Conservation (phyloP, 371 early-diverging fungal genomes). For the Rhizopus microsporus region DNA sequence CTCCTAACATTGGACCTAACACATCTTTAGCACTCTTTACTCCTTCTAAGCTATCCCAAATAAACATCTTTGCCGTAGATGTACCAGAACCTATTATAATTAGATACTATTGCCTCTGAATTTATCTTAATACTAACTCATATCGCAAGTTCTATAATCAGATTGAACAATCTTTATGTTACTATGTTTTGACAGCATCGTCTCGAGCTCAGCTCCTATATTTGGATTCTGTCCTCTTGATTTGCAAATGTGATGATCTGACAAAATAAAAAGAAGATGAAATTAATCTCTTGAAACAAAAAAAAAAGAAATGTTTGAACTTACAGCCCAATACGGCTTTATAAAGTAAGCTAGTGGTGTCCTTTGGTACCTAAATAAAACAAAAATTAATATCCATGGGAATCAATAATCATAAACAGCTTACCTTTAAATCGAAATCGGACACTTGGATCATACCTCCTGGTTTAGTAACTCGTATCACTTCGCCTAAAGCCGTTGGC, state of each 20-base stretch:
- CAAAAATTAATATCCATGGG: not conserved
- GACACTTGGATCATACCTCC: slow-evolving; percentile 16
- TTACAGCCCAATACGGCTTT: too few relatives aligned
- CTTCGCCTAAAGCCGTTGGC: slow-evolving; percentile 16
- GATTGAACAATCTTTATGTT: slow-evolving; percentile 16
- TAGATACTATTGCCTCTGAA: not conserved
- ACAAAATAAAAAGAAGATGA: too few relatives aligned
- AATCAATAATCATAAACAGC: not conserved
- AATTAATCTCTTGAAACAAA: too few relatives aligned
- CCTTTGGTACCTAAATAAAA: not conserved
- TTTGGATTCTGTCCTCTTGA: slow-evolving; percentile 27
- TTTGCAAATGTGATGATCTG: not conserved
- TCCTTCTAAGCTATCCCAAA: slow-evolving; percentile 27
- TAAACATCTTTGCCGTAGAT: slow-evolving; percentile 19
- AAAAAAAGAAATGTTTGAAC: too few relatives aligned
- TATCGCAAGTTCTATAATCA: slow-evolving; percentile 20
- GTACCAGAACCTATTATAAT: slow-evolving; percentile 9
- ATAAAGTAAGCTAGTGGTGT: too few relatives aligned
- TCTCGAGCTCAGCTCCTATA: slow-evolving; percentile 17
- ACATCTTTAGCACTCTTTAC: slow-evolving; percentile 18
- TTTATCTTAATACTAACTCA: slow-evolving; percentile 17
- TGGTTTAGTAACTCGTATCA: slow-evolving; percentile 18
- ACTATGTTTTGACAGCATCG: slow-evolving; percentile 11
- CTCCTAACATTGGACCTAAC: slow-evolving; percentile 17
- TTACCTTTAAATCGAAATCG: slow-evolving; percentile 12